Percentiles rank a stretch among this genome's conserved stretches.
phyloP scores from a whole-genome alignment of 2,329 filamentous ascomycete genomes.

The Alternaria angustiovoidea region DNA sequence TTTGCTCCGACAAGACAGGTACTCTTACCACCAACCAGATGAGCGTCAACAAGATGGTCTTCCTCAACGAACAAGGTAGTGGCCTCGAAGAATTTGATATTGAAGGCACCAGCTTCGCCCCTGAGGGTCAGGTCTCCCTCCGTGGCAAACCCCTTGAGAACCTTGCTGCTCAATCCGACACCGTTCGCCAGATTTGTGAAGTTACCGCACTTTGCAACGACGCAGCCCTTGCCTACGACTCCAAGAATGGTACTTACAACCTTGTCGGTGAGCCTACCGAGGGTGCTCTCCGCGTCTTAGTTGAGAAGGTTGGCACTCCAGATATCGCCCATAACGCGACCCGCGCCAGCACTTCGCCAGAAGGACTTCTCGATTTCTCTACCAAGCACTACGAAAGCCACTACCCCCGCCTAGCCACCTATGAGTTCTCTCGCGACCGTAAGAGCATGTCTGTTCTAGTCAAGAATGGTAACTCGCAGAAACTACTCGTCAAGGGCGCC shows the following conservation, averaged over 20 bases:
- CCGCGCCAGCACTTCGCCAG: slow-evolving; percentile 57
- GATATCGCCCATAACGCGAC: slow-evolving; percentile 67
- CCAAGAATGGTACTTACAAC: slow-evolving; percentile 75
- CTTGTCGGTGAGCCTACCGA: slow-evolving; percentile 95
- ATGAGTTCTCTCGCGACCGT: slow-evolving; percentile 95
- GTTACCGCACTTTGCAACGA: slow-evolving; percentile 86
- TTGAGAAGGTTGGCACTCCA: slow-evolving; percentile 91
- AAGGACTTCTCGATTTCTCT: slow-evolving; percentile 77
- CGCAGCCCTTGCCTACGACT: slow-evolving; percentile 81
- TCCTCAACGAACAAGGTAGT: slow-evolving; percentile 75
- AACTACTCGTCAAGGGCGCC: slow-evolving; percentile 93
- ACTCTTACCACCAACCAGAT: slow-evolving; percentile 99
- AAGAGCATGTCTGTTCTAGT: slow-evolving; percentile 99
- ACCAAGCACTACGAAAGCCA: slow-evolving; percentile 85
- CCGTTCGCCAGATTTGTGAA: slow-evolving; percentile 78
- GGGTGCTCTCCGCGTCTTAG: slow-evolving; percentile 86
- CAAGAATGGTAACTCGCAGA: slow-evolving; percentile 72
- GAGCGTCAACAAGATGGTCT: slow-evolving; percentile 94
- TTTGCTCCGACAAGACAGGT: slow-evolving; percentile 99
- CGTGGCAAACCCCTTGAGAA: slow-evolving; percentile 74
- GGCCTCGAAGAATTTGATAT: slow-evolving; percentile 87
- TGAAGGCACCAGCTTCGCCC: slow-evolving; percentile 91
- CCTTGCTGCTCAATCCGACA: slow-evolving; percentile 74
- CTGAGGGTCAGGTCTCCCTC: slow-evolving; percentile 75
- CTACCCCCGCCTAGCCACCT: slow-evolving; percentile 80